Conservation (phyloP, 306 rosid genomes). For the Casuarina cunninghamiana region DNA sequence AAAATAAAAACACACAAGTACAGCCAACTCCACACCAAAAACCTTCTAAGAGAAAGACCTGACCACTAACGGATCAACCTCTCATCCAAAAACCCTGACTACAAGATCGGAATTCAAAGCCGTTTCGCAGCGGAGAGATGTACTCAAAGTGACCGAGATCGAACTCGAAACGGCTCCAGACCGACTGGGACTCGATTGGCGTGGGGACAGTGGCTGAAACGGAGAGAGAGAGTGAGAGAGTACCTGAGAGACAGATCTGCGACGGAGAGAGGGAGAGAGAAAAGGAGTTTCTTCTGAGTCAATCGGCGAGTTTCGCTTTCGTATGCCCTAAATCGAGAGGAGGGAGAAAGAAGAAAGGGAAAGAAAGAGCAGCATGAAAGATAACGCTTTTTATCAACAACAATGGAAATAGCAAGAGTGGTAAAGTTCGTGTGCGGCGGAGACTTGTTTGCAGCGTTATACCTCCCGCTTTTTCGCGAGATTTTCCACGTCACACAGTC, state of each 20-base stretch:
- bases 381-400: not conserved
- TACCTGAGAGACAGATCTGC: constrained; percentile 10
- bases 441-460: not conserved
- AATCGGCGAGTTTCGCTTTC: not conserved
- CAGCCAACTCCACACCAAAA: constrained; percentile 6
- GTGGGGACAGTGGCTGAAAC: not conserved
- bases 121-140: not conserved
- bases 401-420: not conserved
- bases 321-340: constrained; percentile 2
- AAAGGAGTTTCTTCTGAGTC: not conserved
- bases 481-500: no score
- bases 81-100: constrained; percentile 7
- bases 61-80: not conserved
- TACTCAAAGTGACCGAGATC: constrained; percentile 17
- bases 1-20: constrained; percentile 12
- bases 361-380: no score
- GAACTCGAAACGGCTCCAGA: constrained; percentile 7
- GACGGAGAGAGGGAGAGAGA: not conserved
- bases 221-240: not conserved
- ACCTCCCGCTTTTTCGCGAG: no score
- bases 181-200: not conserved
- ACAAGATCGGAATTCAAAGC: not conserved
- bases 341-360: not conserved
- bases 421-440: constrained; percentile 1
- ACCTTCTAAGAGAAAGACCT: not conserved